Evolutionary conservation across 2,329 filamentous ascomycete genomes (phyloP).

Genomic region (Zasmidium angulare): DNA sequence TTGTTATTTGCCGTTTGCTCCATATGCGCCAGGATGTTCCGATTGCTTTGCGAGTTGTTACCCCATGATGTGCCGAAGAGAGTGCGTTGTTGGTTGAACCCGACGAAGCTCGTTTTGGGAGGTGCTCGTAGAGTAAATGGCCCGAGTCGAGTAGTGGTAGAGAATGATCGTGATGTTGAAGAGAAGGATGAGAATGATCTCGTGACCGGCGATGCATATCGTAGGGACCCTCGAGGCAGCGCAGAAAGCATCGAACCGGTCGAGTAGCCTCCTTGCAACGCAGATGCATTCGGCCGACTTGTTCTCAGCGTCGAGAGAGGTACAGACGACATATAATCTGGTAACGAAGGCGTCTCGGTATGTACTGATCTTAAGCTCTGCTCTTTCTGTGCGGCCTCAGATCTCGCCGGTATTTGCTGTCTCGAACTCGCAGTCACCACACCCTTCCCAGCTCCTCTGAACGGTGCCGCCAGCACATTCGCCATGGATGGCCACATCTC

Average conservation of each 20-base stretch:
- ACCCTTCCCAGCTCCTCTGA: not conserved
- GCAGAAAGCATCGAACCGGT: constrained; percentile 14
- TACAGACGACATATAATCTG: constrained; percentile 21
- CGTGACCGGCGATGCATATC: constrained; percentile 37
- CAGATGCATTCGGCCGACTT: constrained; percentile 4
- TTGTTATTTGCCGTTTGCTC: constrained; percentile 94
- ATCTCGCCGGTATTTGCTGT: not conserved
- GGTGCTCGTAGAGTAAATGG: constrained; percentile 22
- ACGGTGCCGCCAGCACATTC: not conserved
- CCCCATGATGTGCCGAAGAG: constrained; percentile 43
- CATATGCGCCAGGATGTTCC: constrained; percentile 72
- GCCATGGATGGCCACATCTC: constrained; percentile 1
- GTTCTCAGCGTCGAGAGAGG: constrained; percentile 11
- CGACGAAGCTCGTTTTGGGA: constrained; percentile 27
- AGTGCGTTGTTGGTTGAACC: constrained; percentile 44
- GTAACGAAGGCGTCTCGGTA: constrained; percentile 1
- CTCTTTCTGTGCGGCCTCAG: not conserved
- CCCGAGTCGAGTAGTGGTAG: constrained; percentile 38
- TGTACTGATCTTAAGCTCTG: not conserved
- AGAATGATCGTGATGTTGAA: constrained; percentile 37
- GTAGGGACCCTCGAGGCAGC: constrained; percentile 36
- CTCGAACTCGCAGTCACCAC: not conserved
- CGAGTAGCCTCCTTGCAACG: constrained; percentile 9
- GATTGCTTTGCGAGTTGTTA: constrained; percentile 38
- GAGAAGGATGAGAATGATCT: constrained; percentile 28